Evolutionary conservation across 2,329 filamentous ascomycete genomes (phyloP), one percentile per base, ranked within the genome.

Genomic region (Pseudogymnoascus sp.): DNA sequence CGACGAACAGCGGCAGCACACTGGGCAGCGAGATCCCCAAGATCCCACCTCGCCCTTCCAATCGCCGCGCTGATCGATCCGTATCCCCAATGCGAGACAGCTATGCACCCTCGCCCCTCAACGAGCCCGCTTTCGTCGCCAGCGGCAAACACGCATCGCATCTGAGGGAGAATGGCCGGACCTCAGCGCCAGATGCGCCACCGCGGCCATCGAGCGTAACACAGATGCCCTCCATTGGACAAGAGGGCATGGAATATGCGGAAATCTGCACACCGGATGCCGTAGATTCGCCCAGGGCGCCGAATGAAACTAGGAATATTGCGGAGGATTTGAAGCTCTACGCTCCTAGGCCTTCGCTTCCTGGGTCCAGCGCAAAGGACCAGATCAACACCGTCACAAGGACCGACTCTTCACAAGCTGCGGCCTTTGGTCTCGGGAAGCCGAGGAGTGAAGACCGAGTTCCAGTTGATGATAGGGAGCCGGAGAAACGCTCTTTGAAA

Each of bases 241-340:
- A 97, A 71, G 93, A 97, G 76, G 93, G 93, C 64, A 85, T 81
- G 67, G 93, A 97, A 76, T 97, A 97, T 75, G 90, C 84, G 59
- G 87, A 83, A 69, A 76, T 84, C 58, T 74, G 65, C 71, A 72
- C 73, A 20, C 47, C 47, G 8, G 47, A 53, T 53, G n/a, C 28
- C 9, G 47, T 53, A 7, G 47, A 53, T 53, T 53, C 47, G 3
- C 47, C 47, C 7, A 33, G 47, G 9, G 72, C 80, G 35, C 69
- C 78, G 35, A 77, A 79, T n/a, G 80, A 81, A 64, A 92, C 87
- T 18, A 85, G 89, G 69, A 90, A 87, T 67, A 80, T 96, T 61
- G 87, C 84, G 66, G 85, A 88, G 62, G 90, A 96, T 70, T 76
- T 97, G 68, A 89, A 94, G 74, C 83, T 97, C 62, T 85, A 96